Evolutionary conservation across 2,329 filamentous ascomycete species (phyloP), one percentile per base, ranked within the genome.

Genomic region (Penicillium capsulatum): DNA sequence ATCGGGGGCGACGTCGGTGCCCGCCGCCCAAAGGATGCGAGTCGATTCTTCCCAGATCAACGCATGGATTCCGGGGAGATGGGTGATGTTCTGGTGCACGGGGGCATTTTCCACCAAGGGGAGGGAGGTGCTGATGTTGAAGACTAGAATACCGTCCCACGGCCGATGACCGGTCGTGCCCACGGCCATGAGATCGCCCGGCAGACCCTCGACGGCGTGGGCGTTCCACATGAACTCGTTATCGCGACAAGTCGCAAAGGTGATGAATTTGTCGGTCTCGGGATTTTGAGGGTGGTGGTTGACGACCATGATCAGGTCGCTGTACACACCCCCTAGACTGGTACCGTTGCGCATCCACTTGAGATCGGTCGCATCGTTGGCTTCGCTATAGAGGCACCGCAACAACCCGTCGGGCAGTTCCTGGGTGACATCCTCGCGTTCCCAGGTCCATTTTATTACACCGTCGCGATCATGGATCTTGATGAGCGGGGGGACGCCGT

Each of bases 41-140:
- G 39, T 47, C 22, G 47, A 27, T 27, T 57, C 54, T 17, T 57
- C 54, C 54, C 52, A 57, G 27, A 57, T 55, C 50, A 57, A 36
- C 1, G 36, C 51, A 17, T 57, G 52, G 14, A 55, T 54, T 8
- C 52, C 54, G 1, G 48, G 48, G 0, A 57, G 42, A 13, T 52
- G 52, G 10, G 53, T 54, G 24, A 57, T 34, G 16, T 47, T 53
- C 32, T 57, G 54, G 16, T 55, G 19, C 7, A 57, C 40, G 2
- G 47, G 52, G 2, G 54, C 47, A 9, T 54, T 38, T 14, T 54
- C 44, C 8, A 43, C 38, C 9, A 57, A 43, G 2, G 52, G 48
- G 10, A 49, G 45, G 0, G 32, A 48, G 7, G 29, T 22, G 15
- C 50, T 57, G 14, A 44, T 39, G 3, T 57, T 50, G 30, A 53